These are phyloP conservation scores for Aspergillus persii DNA, from an alignment of 2,329 filamentous ascomycete species.

Conservation along the genomic window DNA sequence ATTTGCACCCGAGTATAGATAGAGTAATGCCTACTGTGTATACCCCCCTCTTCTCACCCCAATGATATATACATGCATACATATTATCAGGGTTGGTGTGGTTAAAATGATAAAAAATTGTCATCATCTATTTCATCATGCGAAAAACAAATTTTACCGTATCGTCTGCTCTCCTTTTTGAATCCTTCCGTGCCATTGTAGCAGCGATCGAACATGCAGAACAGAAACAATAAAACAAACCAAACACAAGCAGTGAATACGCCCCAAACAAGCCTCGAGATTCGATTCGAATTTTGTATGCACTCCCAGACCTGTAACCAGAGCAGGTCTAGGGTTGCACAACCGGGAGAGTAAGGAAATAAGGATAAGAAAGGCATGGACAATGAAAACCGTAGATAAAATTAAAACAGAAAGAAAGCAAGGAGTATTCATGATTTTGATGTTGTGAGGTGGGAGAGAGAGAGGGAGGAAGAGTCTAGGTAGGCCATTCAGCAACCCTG, in stretches of 20 bases:
- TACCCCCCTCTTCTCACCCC: constrained; percentile 20
- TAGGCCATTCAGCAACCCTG: not conserved
- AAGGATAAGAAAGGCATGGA: constrained; percentile 8
- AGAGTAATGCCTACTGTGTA: constrained; percentile 19
- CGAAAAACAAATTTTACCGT: constrained; percentile 12
- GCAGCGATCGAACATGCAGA: constrained; percentile 16
- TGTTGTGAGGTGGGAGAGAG: not conserved
- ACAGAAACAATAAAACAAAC: constrained; percentile 14
- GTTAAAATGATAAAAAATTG: constrained; percentile 2
- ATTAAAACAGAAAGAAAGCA: constrained; percentile 8
- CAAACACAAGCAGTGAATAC: constrained; percentile 19
- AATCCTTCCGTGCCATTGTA: constrained; percentile 10
- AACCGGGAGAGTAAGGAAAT: constrained; percentile 10
- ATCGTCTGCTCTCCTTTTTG: constrained; percentile 8
- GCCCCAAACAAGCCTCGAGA: constrained; percentile 18
- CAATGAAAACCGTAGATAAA: constrained; percentile 6
- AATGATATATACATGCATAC: not conserved
- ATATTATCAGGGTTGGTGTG: not conserved
- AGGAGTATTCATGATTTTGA: constrained; percentile 5
- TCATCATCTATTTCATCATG: constrained; percentile 23
- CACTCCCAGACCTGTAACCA: constrained; percentile 17
- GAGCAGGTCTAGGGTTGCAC: constrained; percentile 9
- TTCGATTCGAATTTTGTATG: constrained; percentile 17
- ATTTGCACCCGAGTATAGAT: constrained; percentile 19
- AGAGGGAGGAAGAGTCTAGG: not conserved